Evolutionary conservation across 768 basidiomycete genomes (phyloP).

Genomic region (Lactarius vividus): DNA sequence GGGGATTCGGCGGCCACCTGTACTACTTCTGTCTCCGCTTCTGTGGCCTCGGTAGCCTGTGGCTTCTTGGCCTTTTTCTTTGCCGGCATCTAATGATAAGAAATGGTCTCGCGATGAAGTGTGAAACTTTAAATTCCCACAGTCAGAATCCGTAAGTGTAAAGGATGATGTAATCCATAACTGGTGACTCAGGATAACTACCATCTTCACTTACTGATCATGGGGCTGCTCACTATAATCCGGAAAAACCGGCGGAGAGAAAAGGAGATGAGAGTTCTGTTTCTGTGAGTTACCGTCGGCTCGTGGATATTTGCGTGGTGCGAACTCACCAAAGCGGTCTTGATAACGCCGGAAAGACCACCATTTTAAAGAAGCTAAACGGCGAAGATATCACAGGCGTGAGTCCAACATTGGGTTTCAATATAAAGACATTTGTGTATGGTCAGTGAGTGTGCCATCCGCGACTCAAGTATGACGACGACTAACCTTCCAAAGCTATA

Average conservation of each 20-base stretch:
- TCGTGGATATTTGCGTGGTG: neutral
- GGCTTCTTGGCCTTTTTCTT: constrained; percentile 93
- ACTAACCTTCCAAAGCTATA: constrained; percentile 48
- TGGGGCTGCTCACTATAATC: constrained; percentile 97
- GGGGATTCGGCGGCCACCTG: neutral
- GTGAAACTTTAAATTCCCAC: neutral
- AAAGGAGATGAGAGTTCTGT: constrained; percentile 93
- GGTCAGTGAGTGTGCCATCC: constrained; percentile 59
- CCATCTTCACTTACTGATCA: constrained; percentile 32
- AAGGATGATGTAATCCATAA: neutral
- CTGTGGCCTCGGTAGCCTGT: constrained; percentile 31
- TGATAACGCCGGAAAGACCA: constrained; percentile 99
- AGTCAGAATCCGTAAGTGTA: neutral
- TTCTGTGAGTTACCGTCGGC: constrained; percentile 58
- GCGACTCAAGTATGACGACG: neutral
- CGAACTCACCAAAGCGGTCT: constrained; percentile 62
- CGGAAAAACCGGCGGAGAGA: constrained; percentile 95
- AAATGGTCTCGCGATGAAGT: neutral
- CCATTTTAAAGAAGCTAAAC: constrained; percentile 92
- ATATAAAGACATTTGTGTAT: constrained; percentile 95
- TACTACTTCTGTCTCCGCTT: constrained; percentile 29
- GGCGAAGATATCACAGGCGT: constrained; percentile 86
- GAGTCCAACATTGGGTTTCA: constrained; percentile 95
- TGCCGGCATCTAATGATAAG: constrained; percentile 41
- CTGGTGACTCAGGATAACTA: neutral